Percentiles rank a stretch among this genome's conserved stretches.
Conservation (phyloP, 2,329 filamentous ascomycete genomes). For the Xylaria sp. region DNA sequence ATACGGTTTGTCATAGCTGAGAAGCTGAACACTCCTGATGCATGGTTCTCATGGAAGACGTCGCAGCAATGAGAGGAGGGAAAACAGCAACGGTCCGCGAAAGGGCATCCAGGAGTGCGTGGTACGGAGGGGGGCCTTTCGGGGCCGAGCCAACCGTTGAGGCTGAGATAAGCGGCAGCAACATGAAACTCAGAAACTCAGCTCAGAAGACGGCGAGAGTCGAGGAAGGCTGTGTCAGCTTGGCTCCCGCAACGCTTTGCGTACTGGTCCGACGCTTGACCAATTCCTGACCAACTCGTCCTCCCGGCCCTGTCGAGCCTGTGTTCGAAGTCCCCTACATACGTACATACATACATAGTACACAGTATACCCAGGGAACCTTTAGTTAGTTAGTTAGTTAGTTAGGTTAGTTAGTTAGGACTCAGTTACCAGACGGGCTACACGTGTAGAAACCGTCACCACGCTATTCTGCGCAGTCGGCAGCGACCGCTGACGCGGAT, state of each 20-base stretch:
- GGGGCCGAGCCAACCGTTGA: constrained; percentile 31
- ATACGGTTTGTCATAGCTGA: constrained; percentile 31
- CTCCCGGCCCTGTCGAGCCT: background rate
- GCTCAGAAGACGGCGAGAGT: background rate
- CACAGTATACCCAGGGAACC: background rate
- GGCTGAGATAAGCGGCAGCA: constrained; percentile 35
- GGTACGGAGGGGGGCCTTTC: constrained; percentile 11
- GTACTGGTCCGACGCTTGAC: background rate
- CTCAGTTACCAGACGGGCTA: background rate
- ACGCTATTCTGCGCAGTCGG: constrained; percentile 12
- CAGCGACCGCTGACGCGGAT: constrained; percentile 21
- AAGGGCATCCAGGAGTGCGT: background rate
- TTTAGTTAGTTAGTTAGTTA: too few species aligned
- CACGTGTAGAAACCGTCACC: background rate
- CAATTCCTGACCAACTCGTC: too few species aligned
- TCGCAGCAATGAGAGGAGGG: constrained; percentile 11
- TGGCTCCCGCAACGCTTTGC: background rate
- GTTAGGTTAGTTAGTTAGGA: too few species aligned
- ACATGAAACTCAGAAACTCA: constrained; percentile 31
- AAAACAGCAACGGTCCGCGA: background rate
- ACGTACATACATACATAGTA: background rate
- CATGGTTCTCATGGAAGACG: constrained; percentile 13
- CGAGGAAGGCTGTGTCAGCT: constrained; percentile 15
- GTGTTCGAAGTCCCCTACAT: background rate
- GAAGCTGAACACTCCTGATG: constrained; percentile 23